Conservation (phyloP, 2,329 filamentous ascomycete genomes). For the Fusarium denticulatum region DNA sequence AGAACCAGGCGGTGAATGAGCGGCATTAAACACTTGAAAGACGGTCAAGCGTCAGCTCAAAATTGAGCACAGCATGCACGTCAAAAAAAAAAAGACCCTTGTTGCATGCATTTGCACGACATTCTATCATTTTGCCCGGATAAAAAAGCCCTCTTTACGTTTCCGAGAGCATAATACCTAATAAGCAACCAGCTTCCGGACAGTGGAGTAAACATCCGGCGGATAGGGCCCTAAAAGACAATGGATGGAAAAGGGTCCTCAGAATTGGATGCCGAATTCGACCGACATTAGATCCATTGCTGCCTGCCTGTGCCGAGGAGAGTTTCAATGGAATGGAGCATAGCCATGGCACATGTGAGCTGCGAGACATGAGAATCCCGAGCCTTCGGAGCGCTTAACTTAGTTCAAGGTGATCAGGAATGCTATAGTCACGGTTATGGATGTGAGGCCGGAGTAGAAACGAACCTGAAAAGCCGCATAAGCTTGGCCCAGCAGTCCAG, state of each 20-base stretch:
- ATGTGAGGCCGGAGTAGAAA: background rate
- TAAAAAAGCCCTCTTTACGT: constrained; percentile 4
- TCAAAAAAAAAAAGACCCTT: constrained; percentile 18
- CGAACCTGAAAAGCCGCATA: background rate
- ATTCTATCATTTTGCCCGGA: background rate
- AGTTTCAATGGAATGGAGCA: background rate
- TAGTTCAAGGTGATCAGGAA: background rate
- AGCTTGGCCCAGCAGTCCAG: background rate
- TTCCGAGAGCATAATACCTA: constrained; percentile 12
- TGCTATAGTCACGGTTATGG: background rate
- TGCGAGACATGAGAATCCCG: constrained; percentile 1
- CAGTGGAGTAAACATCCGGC: background rate
- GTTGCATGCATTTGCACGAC: constrained; percentile 22
- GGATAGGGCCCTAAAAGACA: background rate
- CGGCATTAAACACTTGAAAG: constrained; percentile 28
- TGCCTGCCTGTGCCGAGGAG: background rate
- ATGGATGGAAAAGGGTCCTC: background rate
- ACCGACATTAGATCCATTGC: background rate
- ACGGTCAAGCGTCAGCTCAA: constrained; percentile 28
- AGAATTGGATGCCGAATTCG: background rate
- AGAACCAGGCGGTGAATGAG: constrained; percentile 29
- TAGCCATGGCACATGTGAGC: background rate
- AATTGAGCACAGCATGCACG: constrained; percentile 16
- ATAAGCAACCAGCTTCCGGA: background rate
- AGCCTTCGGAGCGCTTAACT: background rate